Evolutionary conservation across 2,329 filamentous ascomycete species (phyloP), one percentile per base, ranked within the genome.

Genomic region (Penicillium sp.): DNA sequence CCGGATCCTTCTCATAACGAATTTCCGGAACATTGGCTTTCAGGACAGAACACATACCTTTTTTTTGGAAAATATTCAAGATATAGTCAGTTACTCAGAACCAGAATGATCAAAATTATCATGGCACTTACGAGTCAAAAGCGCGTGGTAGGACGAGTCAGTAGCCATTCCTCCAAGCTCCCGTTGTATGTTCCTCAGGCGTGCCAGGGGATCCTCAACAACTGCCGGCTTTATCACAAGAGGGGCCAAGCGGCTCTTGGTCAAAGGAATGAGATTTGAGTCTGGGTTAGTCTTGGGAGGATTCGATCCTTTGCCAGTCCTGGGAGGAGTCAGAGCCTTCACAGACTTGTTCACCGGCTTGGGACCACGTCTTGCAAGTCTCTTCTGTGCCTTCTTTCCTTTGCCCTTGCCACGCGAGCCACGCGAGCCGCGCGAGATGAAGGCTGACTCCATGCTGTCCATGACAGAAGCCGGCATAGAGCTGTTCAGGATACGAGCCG

Each of bases 21-120:
- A 64, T 57, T 0, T 47, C 37, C 0, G 62, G 60, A 1, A 31
- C 16, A 4, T 37, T 21, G 16, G 52, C n/a, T 3, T 50, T 37
- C 16, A 63, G 16, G 1, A 47, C 31, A 2, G 39, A 11, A 22
- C 62, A 64, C n/a, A 63, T 54, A 13, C 16, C 62, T 64, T 7
- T 7, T 7, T 26, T 26, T 7, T 7, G n/a, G n/a, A 24, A 22
- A 7, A 33, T 6, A 50, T 11, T 9, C 19, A 39, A 11, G 8
- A 35, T 13, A 37, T 11, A 37, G 29, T 37, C n/a, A 21, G 11
- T 22, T 35, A 4, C 3, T 35, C n/a, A 24, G 37, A 4, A n/a
- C 7, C 27, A 39, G 16, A 39, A 41, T 14, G 6, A 26, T 37
- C 19, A 8, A 11, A 19, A 11, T 41, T 19, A 16, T 29, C 5